Evolutionary conservation across 2,329 filamentous ascomycete species (phyloP).

Genomic region (Fusarium caatingaense): DNA sequence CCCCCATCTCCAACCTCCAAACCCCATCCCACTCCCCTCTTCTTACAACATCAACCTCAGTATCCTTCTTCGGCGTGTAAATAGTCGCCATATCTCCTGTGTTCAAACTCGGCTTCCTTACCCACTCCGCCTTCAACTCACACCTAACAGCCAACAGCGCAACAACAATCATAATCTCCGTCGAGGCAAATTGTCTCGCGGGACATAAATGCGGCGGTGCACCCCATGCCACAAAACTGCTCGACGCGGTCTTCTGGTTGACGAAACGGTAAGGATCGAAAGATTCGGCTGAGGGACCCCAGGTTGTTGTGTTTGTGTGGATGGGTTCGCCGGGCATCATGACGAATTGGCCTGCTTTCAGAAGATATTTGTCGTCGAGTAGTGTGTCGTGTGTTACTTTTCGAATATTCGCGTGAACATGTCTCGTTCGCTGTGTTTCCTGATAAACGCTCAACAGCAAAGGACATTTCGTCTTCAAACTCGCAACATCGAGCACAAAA

Average conservation of each 20-base stretch:
- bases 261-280: slow-evolving; percentile 36
- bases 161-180: slow-evolving; percentile 44
- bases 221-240: slow-evolving; percentile 49
- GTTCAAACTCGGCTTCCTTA: slow-evolving; percentile 6
- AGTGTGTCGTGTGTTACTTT: slow-evolving; percentile 50
- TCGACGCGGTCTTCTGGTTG: slow-evolving; percentile 41
- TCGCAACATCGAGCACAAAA: slow-evolving; percentile 21
- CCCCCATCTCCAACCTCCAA: slow-evolving; percentile 42
- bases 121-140: slow-evolving; percentile 20
- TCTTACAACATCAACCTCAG: slow-evolving; percentile 20
- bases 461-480: slow-evolving; percentile 32
- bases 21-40: slow-evolving; percentile 23
- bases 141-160: slow-evolving; percentile 21
- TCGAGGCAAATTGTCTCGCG: slow-evolving; percentile 46
- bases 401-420: slow-evolving; percentile 33
- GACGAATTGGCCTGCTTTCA: slow-evolving; percentile 51
- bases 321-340: slow-evolving; percentile 51
- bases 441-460: slow-evolving; percentile 24
- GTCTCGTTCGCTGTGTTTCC: slow-evolving; percentile 26
- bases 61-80: slow-evolving; percentile 30
- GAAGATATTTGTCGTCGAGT: slow-evolving; percentile 49
- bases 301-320: slow-evolving; percentile 47
- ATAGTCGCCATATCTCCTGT: slow-evolving; percentile 19
- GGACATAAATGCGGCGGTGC: slow-evolving; percentile 47
- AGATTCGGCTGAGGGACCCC: slow-evolving; percentile 48